Percentiles rank a stretch among this genome's conserved stretches.
Evolutionary conservation across 1,139 yeast species (phyloP).

Genomic region (Kluyveromyces marxianus): DNA sequence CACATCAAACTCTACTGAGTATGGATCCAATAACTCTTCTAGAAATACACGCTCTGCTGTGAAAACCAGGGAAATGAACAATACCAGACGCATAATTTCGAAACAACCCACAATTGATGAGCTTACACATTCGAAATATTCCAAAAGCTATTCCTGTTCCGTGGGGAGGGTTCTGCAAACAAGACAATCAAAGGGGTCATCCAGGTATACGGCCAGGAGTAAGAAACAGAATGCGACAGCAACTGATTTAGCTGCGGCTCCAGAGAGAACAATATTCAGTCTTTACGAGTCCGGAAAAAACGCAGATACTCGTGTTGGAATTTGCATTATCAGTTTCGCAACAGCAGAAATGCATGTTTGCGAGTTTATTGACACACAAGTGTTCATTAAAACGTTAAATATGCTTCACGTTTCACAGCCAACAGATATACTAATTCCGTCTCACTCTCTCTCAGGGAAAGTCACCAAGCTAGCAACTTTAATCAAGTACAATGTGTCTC

Average conservation of each 20-base stretch:
- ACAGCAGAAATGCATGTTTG: slow-evolving; percentile 34
- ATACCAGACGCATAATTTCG: neutral
- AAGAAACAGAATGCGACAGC: neutral
- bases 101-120: slow-evolving; percentile 1
- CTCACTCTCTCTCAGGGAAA: slow-evolving; percentile 21
- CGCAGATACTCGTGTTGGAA: slow-evolving; percentile 31
- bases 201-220: neutral
- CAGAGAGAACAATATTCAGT: slow-evolving; percentile 27
- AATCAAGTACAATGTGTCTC: slow-evolving; percentile 31
- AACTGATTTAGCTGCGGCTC: slow-evolving; percentile 2
- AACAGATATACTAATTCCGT: slow-evolving; percentile 33
- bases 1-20: neutral
- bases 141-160: neutral
- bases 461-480: slow-evolving; percentile 34
- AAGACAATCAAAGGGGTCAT: neutral
- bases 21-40: neutral
- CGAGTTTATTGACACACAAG: slow-evolving; percentile 38
- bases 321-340: slow-evolving; percentile 32
- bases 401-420: slow-evolving; percentile 35
- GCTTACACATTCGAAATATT: neutral
- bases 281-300: slow-evolving; percentile 31
- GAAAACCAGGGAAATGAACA: neutral
- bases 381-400: slow-evolving; percentile 39
- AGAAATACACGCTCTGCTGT: neutral
- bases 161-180: neutral